Base-by-base conservation (phyloP, 2,329 filamentous ascomycete species). In the Diaporthe capsici region DNA sequence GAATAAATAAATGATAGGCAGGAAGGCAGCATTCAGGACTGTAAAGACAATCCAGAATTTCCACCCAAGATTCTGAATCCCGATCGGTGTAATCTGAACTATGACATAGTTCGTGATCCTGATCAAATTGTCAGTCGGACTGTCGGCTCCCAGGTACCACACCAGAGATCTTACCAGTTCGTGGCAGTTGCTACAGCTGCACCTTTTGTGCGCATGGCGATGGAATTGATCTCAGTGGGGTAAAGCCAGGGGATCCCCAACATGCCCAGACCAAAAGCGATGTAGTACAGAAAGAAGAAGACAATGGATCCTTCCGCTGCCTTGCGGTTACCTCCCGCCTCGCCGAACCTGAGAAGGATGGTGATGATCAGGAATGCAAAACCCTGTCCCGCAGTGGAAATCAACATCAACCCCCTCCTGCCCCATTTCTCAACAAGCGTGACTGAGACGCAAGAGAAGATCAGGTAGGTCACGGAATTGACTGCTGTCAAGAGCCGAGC, bases 401-500 rank as follows among this genome's bases (percentile, higher is more conserved):
- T 44, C 76, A 79, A 79, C 86, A 91, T 89, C 83, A 91, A 85
- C 78, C 89, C 90, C 4, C 90, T 83, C 4, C 90, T 85, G 37
- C 89, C 90, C 84, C 86, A 88, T 68, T 79, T 80, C 65, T 83
- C 82, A 13, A 83, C 79, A 49, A 80, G 78, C 6, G 79, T 79
- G 10, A 82, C 80, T 4, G 76, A 79, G 20, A 80, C 79, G 34
- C 80, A 71, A 39, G 78, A 80, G 75, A 81, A 81, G 0, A 83
- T 65, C 8, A 83, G 75, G 74, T 83, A 84, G 63, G 77, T 79
- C 49, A 82, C 79, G 0, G 80, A 81, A 72, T 78, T 90, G 79
- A 86, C 88, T 0, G 88, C 89, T 0, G 89, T 86, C 22, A 91
- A 82, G 0, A 91, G 81, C 1, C 89, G 84, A 0, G 90, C 87